phyloP scores from a whole-genome alignment of 768 basidiomycete species.

The Boletales sp. region DNA sequence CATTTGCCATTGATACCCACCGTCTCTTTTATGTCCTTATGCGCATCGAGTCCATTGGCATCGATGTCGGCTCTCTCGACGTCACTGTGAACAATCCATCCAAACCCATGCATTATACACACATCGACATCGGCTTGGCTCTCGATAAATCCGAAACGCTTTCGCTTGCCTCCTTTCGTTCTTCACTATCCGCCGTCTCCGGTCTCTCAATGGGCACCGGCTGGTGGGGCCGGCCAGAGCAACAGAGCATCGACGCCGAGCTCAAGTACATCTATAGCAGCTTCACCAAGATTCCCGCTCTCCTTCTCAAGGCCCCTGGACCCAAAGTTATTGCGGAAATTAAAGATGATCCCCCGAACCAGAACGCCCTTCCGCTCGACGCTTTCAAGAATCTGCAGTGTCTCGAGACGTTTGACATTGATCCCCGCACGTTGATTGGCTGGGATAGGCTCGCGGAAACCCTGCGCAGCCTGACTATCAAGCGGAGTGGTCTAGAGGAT shows the following conservation, averaged over 20 bases:
- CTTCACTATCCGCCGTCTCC: slow-evolving; percentile 75
- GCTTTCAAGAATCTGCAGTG: slow-evolving; percentile 81
- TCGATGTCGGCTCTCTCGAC: slow-evolving; percentile 77
- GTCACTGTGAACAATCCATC: slow-evolving; percentile 69
- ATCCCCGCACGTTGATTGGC: slow-evolving; percentile 76
- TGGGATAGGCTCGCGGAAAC: slow-evolving; percentile 78
- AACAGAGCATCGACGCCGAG: slow-evolving; percentile 61
- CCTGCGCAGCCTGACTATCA: slow-evolving; percentile 70
- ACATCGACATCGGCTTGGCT: slow-evolving; percentile 41
- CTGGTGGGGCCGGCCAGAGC: slow-evolving; percentile 68
- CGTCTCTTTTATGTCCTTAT: slow-evolving; percentile 88
- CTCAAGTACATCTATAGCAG: slow-evolving; percentile 86
- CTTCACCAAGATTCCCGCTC: slow-evolving; percentile 86
- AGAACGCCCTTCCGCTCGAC: slow-evolving; percentile 77
- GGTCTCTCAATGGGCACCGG: slow-evolving; percentile 65
- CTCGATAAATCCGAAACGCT: slow-evolving; percentile 69
- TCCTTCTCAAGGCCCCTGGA: slow-evolving; percentile 62
- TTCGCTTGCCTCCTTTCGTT: slow-evolving; percentile 71
- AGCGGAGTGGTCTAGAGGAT: slow-evolving; percentile 79
- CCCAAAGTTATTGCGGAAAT: slow-evolving; percentile 67
- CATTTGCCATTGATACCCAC: slow-evolving; percentile 71
- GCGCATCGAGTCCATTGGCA: slow-evolving; percentile 77
- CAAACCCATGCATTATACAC: slow-evolving; percentile 73
- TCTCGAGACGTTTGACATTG: slow-evolving; percentile 74
- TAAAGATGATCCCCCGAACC: slow-evolving; percentile 60